These are phyloP conservation scores for Paracoccidioides brasiliensis DNA, from an alignment of 2,329 filamentous ascomycete genomes.

Conservation along the genomic window DNA sequence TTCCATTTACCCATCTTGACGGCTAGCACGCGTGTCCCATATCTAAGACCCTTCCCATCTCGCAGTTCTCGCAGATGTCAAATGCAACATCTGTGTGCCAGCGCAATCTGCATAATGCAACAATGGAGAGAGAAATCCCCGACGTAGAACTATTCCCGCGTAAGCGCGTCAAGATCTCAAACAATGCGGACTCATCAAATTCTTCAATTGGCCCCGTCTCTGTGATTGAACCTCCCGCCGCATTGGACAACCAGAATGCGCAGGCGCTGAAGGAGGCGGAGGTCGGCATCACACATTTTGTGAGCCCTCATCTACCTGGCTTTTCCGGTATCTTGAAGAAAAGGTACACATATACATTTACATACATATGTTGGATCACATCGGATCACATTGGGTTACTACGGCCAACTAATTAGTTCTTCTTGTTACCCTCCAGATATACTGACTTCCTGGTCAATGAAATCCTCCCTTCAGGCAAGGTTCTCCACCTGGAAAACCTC, in stretches of 20 bases:
- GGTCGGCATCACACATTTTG: conserved; percentile 52
- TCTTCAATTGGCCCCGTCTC: conserved; percentile 1
- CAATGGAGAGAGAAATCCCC: conserved; percentile 4
- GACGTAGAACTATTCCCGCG: conserved; percentile 8
- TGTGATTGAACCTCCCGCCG: background rate
- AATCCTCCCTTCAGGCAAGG: conserved; percentile 60
- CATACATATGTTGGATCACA: no score
- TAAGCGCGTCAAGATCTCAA: conserved; percentile 15
- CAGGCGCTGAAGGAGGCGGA: conserved; percentile 30
- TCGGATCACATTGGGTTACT: no score
- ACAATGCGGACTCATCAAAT: background rate
- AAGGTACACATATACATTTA: conserved; percentile 30
- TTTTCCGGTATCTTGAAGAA: conserved; percentile 57
- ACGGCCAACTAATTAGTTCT: background rate
- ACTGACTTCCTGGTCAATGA: conserved; percentile 91
- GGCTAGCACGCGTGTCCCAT: background rate
- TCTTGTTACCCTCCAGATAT: conserved; percentile 42
- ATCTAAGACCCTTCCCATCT: background rate
- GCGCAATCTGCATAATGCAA: background rate
- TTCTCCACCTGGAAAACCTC: conserved; percentile 55
- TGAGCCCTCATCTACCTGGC: conserved; percentile 43
- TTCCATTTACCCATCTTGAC: background rate
- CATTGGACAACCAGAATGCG: conserved; percentile 13
- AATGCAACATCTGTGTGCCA: no score
- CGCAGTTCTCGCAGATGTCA: background rate